Evolutionary conservation across 495 filamentous ascomycete species (phyloP).

Genomic region (Aspergillus baeticus): DNA sequence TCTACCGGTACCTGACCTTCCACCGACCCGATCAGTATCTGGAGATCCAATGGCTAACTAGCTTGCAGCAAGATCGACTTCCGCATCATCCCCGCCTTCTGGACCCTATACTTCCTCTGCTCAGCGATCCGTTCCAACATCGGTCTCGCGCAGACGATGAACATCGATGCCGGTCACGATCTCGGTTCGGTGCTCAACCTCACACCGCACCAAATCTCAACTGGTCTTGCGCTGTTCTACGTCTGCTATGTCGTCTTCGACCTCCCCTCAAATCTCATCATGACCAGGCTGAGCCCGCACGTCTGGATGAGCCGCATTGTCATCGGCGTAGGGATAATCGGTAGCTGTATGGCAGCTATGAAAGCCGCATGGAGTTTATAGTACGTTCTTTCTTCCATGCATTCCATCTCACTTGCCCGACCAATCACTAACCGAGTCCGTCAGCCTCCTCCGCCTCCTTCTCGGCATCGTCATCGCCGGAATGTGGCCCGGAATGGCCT

Average conservation of each 20-base stretch:
- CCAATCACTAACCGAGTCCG: not conserved
- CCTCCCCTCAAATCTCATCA: slow-evolving; percentile 84
- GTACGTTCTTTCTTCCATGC: slow-evolving; percentile 39
- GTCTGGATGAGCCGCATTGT: slow-evolving; percentile 95
- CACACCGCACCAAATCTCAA: slow-evolving; percentile 72
- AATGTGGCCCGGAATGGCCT: slow-evolving; percentile 95
- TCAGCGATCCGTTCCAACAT: slow-evolving; percentile 91
- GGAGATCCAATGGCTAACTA: not conserved
- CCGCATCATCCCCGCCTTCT: slow-evolving; percentile 87
- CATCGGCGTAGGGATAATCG: slow-evolving; percentile 80
- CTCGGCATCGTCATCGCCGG: slow-evolving; percentile 87
- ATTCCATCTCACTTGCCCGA: not conserved
- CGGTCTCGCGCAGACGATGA: slow-evolving; percentile 90
- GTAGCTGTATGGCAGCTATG: slow-evolving; percentile 77
- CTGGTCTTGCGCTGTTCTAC: slow-evolving; percentile 82
- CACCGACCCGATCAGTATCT: not conserved
- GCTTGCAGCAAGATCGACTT: slow-evolving; percentile 66
- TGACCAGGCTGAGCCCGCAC: slow-evolving; percentile 80
- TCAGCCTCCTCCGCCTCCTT: slow-evolving; percentile 75
- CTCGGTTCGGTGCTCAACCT: slow-evolving; percentile 65
- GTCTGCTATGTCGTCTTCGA: slow-evolving; percentile 89
- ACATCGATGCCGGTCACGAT: slow-evolving; percentile 63
- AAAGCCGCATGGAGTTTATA: slow-evolving; percentile 83
- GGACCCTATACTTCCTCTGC: slow-evolving; percentile 90
- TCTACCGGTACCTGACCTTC: slow-evolving; percentile 36